phyloP scores from a whole-genome alignment of 441 rosid genomes.

The Metrosideros polymorpha region DNA sequence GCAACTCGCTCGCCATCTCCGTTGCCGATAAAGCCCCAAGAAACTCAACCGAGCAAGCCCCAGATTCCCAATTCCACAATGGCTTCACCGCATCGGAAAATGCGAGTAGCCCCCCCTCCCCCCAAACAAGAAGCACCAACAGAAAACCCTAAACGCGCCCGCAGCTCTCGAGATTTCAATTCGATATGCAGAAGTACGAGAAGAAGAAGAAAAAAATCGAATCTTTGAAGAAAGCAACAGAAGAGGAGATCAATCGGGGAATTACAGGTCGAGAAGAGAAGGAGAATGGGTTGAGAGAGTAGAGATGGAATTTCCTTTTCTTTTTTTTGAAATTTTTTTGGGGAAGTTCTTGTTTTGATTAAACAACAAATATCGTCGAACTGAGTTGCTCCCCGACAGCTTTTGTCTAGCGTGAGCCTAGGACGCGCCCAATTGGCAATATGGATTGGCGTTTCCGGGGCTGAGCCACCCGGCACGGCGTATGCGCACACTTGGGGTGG shows the following conservation, averaged over 20 bases:
- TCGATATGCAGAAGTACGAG: not conserved
- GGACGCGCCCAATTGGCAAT: not conserved
- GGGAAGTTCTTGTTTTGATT: not conserved
- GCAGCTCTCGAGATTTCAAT: not conserved
- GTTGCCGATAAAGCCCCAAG: not conserved
- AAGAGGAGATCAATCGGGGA: not conserved
- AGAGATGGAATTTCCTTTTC: not conserved
- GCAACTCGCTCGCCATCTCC: slow-evolving; percentile 48
- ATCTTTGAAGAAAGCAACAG: not conserved
- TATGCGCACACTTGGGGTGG: rapidly evolving
- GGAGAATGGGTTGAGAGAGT: not conserved
- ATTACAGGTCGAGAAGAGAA: not conserved
- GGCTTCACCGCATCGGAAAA: not conserved
- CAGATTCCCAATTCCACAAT: slow-evolving; percentile 10
- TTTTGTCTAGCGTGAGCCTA: not conserved
- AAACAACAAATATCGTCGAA: not conserved
- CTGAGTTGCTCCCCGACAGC: not conserved
- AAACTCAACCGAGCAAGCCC: not conserved
- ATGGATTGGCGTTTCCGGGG: not conserved
- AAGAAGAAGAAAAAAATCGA: not conserved
- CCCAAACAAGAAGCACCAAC: not conserved
- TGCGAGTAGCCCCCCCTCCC: not conserved
- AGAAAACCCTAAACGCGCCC: not conserved
- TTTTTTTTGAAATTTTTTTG: not conserved
- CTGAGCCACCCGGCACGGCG: rapidly evolving